Evolutionary conservation across 768 basidiomycete species (phyloP).

Genomic region (Hygrocybe punicea): DNA sequence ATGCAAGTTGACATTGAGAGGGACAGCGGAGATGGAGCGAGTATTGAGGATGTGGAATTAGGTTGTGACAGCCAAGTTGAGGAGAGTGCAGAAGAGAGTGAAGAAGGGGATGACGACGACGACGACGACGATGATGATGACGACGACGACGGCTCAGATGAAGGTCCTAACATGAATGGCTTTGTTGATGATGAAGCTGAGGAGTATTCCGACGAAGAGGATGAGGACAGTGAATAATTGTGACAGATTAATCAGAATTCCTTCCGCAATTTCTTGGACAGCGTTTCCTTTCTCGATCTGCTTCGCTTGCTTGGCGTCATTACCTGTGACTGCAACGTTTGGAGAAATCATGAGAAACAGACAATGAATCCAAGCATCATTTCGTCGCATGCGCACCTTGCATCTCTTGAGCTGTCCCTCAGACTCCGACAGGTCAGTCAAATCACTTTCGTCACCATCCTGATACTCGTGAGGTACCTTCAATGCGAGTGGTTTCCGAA

Average conservation of each 20-base stretch:
- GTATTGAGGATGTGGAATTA: constrained; percentile 75
- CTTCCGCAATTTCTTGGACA: not conserved
- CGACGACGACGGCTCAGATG: constrained; percentile 43
- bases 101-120: constrained; percentile 35
- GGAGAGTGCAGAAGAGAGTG: constrained; percentile 47
- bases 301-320: too few species aligned
- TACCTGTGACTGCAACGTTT: too few species aligned
- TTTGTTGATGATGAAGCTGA: constrained; percentile 66
- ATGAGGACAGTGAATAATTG: constrained; percentile 13
- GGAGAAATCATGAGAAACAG: too few species aligned
- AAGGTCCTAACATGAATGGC: constrained; percentile 42
- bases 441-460: too few species aligned
- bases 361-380: too few species aligned
- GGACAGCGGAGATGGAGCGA: constrained; percentile 64
- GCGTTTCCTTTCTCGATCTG: not conserved
- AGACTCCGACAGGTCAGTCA: too few species aligned
- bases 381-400: too few species aligned
- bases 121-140: constrained; percentile 42
- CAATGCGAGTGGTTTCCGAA: not conserved
- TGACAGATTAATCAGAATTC: not conserved
- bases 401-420: too few species aligned
- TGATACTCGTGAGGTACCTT: not conserved
- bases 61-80: constrained; percentile 60
- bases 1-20: constrained; percentile 59
- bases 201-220: constrained; percentile 26